Conservation (phyloP, 176 grass and related monocot species). For the Rhynchospora pubera region DNA sequence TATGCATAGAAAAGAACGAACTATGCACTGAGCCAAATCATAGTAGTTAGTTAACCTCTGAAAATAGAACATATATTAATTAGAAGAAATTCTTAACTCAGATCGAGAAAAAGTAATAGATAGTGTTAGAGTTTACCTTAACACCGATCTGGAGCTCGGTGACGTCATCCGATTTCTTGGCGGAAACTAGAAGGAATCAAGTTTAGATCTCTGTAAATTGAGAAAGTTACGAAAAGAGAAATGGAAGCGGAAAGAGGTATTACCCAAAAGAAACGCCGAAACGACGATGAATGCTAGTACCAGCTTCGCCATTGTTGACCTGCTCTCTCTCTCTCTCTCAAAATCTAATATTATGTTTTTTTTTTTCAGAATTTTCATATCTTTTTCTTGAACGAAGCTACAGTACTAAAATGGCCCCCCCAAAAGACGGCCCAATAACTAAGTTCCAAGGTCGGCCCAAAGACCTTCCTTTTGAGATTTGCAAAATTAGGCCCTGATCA, state of each 20-base stretch:
- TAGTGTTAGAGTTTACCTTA: conserved; percentile 31
- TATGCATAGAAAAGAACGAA: too few species aligned
- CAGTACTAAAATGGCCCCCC: too few species aligned
- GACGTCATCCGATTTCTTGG: conserved; percentile 71
- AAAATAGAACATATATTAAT: too few species aligned
- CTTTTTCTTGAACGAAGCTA: not conserved
- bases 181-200: conserved; percentile 39
- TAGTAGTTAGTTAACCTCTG: too few species aligned
- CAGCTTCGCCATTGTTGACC: conserved; percentile 28
- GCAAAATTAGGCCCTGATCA: too few species aligned
- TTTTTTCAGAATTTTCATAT: not conserved
- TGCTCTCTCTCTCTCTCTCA: conserved; percentile 24
- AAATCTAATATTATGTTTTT: not conserved
- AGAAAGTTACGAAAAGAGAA: not conserved
- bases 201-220: not conserved
- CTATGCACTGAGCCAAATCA: too few species aligned
- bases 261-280: conserved; percentile 39
- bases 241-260: not conserved
- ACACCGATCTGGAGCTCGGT: conserved; percentile 88
- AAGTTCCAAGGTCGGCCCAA: too few species aligned
- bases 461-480: too few species aligned
- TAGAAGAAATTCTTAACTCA: not conserved
- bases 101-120: not conserved
- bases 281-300: conserved; percentile 27
- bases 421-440: too few species aligned